These are phyloP conservation scores for Rhizophagus sp. DNA, from an alignment of 192 early-diverging fungal genomes.

Conservation along the genomic window DNA sequence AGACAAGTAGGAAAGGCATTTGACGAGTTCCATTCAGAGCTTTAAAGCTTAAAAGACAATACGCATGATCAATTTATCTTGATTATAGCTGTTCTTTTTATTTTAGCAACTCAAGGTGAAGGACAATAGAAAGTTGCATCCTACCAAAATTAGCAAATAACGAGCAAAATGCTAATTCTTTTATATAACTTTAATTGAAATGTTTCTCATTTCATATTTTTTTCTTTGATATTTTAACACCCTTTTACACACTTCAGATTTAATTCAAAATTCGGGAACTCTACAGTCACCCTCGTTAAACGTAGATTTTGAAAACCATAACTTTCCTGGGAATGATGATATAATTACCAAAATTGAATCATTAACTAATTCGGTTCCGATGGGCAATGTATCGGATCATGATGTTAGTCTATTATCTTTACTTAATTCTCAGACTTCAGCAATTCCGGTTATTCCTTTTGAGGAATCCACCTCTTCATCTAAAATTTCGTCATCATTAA, in stretches of 20 bases:
- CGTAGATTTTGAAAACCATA: background rate
- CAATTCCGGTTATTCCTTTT: background rate
- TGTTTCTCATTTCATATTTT: background rate
- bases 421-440: background rate
- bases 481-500: slow-evolving; percentile 10
- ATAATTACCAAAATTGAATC: background rate
- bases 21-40: background rate
- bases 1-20: background rate
- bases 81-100: background rate
- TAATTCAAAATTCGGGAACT: background rate
- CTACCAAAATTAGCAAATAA: background rate
- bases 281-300: background rate
- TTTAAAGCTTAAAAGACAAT: background rate
- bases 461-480: background rate
- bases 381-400: background rate
- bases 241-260: background rate
- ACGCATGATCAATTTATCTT: background rate
- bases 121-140: background rate
- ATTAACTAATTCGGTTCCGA: background rate
- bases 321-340: background rate
- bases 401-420: background rate
- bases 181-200: background rate
- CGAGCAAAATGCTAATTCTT: background rate
- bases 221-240: background rate
- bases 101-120: slow-evolving; percentile 15